A percentile compares a stretch with the other conserved stretches of the same genome.
phyloP scores from a whole-genome alignment of 2,329 filamentous ascomycete genomes.

The Chaetomium olivaceum region DNA sequence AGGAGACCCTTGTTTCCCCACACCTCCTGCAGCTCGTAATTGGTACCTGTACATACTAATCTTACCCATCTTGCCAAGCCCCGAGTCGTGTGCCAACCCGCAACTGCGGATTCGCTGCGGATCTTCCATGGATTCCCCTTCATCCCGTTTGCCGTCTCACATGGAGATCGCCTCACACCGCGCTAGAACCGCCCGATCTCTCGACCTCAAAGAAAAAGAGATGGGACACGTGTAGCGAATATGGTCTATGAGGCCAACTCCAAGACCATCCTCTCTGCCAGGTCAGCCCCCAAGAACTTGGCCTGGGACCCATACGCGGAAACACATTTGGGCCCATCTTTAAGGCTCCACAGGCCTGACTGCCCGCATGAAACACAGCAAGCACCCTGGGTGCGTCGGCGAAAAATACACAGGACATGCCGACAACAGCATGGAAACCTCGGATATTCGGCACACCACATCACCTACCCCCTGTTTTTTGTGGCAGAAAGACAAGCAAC shows the following conservation, averaged over 20 bases:
- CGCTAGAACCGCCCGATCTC: neutral
- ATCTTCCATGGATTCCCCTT: neutral
- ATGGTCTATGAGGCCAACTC: neutral
- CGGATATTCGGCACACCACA: constrained; percentile 17
- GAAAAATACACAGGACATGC: neutral
- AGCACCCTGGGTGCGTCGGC: constrained; percentile 1
- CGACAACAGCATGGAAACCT: constrained; percentile 5
- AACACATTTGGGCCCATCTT: neutral
- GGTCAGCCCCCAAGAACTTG: neutral
- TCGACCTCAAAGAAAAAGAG: neutral
- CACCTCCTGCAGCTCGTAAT: neutral
- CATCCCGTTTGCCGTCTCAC: neutral
- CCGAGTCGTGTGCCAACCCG: neutral
- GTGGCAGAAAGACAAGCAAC: neutral
- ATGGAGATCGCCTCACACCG: neutral
- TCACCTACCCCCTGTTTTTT: neutral
- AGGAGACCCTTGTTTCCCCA: neutral
- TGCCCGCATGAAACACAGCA: constrained; percentile 20
- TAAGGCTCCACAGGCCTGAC: neutral
- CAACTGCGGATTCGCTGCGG: neutral
- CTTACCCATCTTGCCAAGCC: constrained; percentile 10
- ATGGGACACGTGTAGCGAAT: neutral
- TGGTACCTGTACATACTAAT: neutral
- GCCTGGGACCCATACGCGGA: neutral
- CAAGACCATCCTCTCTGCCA: neutral